Evolutionary conservation across 2,329 filamentous ascomycete species (phyloP), one percentile per base, ranked within the genome.

Genomic region (Sporothrix mexicana): DNA sequence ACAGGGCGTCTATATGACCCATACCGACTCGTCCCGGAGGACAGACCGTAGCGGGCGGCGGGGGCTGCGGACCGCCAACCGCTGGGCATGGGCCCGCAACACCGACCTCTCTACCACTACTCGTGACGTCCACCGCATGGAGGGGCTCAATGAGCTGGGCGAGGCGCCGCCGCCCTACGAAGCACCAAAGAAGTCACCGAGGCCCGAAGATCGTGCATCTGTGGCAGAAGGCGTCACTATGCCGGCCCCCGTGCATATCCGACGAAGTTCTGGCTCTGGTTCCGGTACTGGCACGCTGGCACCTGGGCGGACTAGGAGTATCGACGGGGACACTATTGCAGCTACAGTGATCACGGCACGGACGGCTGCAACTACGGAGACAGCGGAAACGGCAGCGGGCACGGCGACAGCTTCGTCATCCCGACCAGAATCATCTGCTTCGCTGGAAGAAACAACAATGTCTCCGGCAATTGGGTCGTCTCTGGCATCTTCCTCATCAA

Each of bases 121-220:
- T 30, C 25, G 64, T 13, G 23, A 36, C 15, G 55, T 25, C 41
- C 25, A 64, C 5, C 68, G 73, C n/a, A 10, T 62, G 36, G 77
- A 78, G 53, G 77, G 77, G 6, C 75, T 78, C 17, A 76, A 78
- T 67, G 77, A 78, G 74, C 73, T 77, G 1, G 77, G 77, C 51
- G 77, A 78, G 73, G 76, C 77, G 9, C 77, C 77, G 53, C 77
- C 77, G 70, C 77, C 77, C 4, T 78, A 78, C 71, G 75, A 75
- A 5, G 25, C 36, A 30, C 68, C 61, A 12, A 59, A 59, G 36
- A 57, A 41, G 10, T 12, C 8, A 3, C 12, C 49, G 15, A 36
- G 23, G 30, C 7, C n/a, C 3, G 41, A 61, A 10, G 45, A 69
- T 4, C 36, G 59, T 7, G 66, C 20, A 36, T 47, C 59, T 30